Conservation (phyloP, 2,329 filamentous ascomycete species). For the Sporothrix euskadiensis region DNA sequence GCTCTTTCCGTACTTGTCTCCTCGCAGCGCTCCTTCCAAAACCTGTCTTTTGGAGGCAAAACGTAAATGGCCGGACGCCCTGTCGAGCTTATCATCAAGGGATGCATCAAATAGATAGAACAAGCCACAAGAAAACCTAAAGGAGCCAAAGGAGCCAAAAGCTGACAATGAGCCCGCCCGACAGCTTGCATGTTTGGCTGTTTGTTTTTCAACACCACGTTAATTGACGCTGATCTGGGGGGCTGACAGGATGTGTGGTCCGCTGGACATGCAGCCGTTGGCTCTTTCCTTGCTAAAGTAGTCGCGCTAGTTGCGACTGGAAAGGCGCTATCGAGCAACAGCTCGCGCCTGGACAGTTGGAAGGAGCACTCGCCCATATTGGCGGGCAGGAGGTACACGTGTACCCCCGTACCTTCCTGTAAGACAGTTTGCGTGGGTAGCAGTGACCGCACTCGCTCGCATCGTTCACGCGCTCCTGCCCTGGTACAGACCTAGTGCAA, state of each 20-base stretch:
- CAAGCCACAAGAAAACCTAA: too few relatives aligned
- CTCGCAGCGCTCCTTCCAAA: background rate
- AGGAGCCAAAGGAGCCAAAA: too few relatives aligned
- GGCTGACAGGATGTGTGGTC: background rate
- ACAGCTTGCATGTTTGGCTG: background rate
- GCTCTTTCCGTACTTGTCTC: background rate
- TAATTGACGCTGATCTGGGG: background rate
- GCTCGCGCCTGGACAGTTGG: background rate
- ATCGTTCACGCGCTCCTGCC: background rate
- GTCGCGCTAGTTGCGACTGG: conserved; percentile 8
- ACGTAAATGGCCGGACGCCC: background rate
- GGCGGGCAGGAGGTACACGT: background rate
- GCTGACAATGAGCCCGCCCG: background rate
- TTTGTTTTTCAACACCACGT: background rate
- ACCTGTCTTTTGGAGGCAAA: background rate
- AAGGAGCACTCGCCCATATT: background rate
- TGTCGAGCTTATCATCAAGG: background rate
- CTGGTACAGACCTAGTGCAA: background rate
- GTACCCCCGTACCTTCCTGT: background rate
- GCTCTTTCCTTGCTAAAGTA: conserved; percentile 6
- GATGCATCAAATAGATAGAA: background rate
- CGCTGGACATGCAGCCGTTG: conserved; percentile 3
- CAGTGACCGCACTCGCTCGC: background rate
- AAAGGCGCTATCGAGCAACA: conserved; percentile 14
- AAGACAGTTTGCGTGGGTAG: background rate